Base-by-base conservation (phyloP, 345 rosid genomes). In the Eucalyptus grandis region DNA sequence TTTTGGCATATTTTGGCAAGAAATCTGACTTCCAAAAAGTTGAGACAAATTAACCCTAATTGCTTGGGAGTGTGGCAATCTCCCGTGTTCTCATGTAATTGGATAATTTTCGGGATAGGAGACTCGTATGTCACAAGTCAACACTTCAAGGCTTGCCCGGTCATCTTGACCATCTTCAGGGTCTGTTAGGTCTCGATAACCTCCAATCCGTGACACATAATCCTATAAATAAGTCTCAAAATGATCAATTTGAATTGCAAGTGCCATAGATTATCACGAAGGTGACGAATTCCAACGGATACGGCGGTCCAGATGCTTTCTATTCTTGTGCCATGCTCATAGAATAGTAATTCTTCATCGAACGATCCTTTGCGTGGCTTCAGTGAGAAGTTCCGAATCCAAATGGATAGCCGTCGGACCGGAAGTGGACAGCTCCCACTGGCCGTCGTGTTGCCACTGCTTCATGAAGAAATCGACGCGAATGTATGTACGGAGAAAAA, bases 11-110 rank as follows among this genome's bases (percentile, higher is more conserved):
- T 69, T 69, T 69, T 69, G 80, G 26, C 46, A 34, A 15, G 14
- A 40, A 72, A 72, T 9, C 9, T 2, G 1, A 37, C 13, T 34
- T 19, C 4, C 46, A 3, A 19, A 31, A 15, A 3, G 21, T 67
- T 19, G 6, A 31, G 80, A 67, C 24, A 69, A 31, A 69, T 69
- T 37, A 72, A 72, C 46, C 46, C 27, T 72, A 19, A 37, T 72
- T 10, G 22, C 11, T 1, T 10, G 2, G 3, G 5, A 72, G 82
- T 19, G 27, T 6, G 1, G 5, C 8, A 3, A 22, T 9, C 46
- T 21, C 46, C 24, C 7, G 13, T 24, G 2, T 19, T 19, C 46
- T 2, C 26, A 3, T 37, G 46, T 9, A 10, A 19, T 34, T 37
- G 14, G 14, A 72, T 19, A 10, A 37, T 37, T 72, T 72, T 37